phyloP scores from a whole-genome alignment of 1,139 yeast genomes.

The Waltiozyma sp. region DNA sequence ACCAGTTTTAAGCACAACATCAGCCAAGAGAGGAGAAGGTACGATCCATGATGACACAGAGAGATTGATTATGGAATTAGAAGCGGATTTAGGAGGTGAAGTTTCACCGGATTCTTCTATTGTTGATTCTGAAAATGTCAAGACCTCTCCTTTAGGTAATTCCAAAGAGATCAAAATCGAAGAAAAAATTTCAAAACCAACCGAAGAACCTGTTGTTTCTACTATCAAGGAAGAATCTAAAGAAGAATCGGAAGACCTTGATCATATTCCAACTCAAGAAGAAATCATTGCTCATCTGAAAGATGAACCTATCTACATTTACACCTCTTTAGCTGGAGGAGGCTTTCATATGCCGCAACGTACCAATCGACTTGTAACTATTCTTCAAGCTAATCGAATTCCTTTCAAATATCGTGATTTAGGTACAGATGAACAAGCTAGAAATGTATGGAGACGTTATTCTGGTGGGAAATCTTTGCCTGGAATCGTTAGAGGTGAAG shows the following conservation, averaged over 20 bases:
- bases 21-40: not conserved
- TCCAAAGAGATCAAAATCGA: slow-evolving; percentile 1
- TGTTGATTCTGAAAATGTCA: slow-evolving; percentile 3
- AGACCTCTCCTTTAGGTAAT: not conserved
- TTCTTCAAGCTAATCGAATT: slow-evolving; percentile 65
- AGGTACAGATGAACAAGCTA: slow-evolving; percentile 83
- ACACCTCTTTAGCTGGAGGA: slow-evolving; percentile 80
- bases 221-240: slow-evolving; percentile 2
- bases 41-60: slow-evolving; percentile 12
- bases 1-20: not conserved
- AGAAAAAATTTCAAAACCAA: not conserved
- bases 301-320: slow-evolving; percentile 58
- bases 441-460: slow-evolving; percentile 74
- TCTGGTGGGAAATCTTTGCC: slow-evolving; percentile 71
- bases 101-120: not conserved
- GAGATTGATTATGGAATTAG: slow-evolving; percentile 13
- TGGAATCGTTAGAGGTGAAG: slow-evolving; percentile 83
- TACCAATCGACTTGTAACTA: slow-evolving; percentile 67
- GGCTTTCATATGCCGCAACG: slow-evolving; percentile 78
- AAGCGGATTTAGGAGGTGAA: slow-evolving; percentile 9
- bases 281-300: slow-evolving; percentile 22
- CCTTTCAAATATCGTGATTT: slow-evolving; percentile 64
- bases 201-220: slow-evolving; percentile 1
- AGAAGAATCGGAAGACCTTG: slow-evolving; percentile 11
- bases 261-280: slow-evolving; percentile 17